A percentile compares a stretch with the other conserved stretches of the same genome.
Evolutionary conservation across 2,329 filamentous ascomycete genomes (phyloP).

Genomic region (Nemania sp.): DNA sequence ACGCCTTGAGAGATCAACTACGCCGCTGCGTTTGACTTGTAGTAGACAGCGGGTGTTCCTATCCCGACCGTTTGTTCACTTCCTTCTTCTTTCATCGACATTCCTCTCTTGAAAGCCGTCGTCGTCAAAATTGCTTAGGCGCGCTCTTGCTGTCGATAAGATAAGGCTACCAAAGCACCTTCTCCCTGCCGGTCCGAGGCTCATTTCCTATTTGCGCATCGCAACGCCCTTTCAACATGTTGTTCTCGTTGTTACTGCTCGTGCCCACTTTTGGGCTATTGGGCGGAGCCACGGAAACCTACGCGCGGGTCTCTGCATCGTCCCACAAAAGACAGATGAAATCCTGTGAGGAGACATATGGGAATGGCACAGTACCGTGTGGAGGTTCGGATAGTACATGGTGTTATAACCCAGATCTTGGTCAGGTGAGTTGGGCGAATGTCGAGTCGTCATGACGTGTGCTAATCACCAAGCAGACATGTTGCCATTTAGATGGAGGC

Average conservation of each 20-base stretch:
- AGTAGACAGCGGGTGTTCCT: neutral
- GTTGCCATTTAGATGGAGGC: constrained; percentile 42
- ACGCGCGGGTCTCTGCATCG: constrained; percentile 26
- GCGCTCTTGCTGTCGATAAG: neutral
- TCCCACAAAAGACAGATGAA: constrained; percentile 31
- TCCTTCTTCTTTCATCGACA: neutral
- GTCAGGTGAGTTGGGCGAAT: constrained; percentile 39
- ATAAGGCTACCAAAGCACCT: neutral
- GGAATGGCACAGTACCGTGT: constrained; percentile 40
- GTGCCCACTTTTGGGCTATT: constrained; percentile 26
- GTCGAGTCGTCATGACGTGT: neutral
- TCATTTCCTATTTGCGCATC: neutral
- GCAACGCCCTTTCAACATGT: constrained; percentile 21
- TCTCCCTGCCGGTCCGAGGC: neutral
- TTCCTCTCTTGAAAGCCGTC: neutral
- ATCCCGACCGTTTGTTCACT: neutral
- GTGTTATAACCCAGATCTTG: constrained; percentile 43
- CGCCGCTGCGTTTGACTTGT: constrained; percentile 5
- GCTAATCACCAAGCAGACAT: constrained; percentile 39
- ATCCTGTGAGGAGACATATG: constrained; percentile 44
- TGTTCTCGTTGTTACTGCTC: constrained; percentile 24
- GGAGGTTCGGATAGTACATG: constrained; percentile 38
- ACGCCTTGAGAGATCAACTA: constrained; percentile 6
- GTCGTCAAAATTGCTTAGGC: neutral
- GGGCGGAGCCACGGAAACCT: constrained; percentile 30